Base-by-base conservation (phyloP, 1,284 basidiomycete species). In the Rhizoctonia solani region DNA sequence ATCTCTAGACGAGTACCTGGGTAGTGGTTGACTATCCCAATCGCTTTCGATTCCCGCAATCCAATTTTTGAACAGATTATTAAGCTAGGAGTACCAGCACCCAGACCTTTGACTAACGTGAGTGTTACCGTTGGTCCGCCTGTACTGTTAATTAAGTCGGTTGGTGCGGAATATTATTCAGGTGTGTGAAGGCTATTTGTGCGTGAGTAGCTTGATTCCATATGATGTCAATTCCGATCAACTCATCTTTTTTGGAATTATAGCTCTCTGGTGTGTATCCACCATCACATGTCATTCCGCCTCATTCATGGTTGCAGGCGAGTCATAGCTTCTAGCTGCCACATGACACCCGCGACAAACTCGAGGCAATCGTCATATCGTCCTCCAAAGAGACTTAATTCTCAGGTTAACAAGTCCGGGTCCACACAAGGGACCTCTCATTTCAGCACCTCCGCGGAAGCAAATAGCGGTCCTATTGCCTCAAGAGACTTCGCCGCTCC, bases 281-380 rank as follows among this genome's bases (percentile, higher is more conserved):
- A 39, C 47, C 46, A n/a, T 63, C 37, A n/a, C 59, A 63, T 63
- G 59, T 44, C 46, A 30, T 42, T 63, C 49, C 49, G 59, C 59
- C 47, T 63, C 46, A 30, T 53, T 63, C 59, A 53, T 63, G 59
- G 59, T 42, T 29, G 34, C 25, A 42, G 37, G 27, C 46, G 49
- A 27, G 23, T 63, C 11, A 49, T 37, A 49, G 59, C 59, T 63
- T 23, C 59, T 52, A 39, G 47, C 25, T 49, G 32, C 46, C 59
- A 53, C 27, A 63, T 63, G 59, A 52, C 59, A 63, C 37, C 46
- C n/a, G 5, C 30, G 9, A 13, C 59, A 53, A 42, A 1, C 49
- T 53, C 49, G n/a, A 63, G 49, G 37, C n/a, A n/a, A n/a, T 21
- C 37, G 53, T 29, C 49, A 50, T 34, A 52, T 29, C 59, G 59